Conservation (phyloP, 2,329 filamentous ascomycete species). For the Calonectria ilicicola region DNA sequence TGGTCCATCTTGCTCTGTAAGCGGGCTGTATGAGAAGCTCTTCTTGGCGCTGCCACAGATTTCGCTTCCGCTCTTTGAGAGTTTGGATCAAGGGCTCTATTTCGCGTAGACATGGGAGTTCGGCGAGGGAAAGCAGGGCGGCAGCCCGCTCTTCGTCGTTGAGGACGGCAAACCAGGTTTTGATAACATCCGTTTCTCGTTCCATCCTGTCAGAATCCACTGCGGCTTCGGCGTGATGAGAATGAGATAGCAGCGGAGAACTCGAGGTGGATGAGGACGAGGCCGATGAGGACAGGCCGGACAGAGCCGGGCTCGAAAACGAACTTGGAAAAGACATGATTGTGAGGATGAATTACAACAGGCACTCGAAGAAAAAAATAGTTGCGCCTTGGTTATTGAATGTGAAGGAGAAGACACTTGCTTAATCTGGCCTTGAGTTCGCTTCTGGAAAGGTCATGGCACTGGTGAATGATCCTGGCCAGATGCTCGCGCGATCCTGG, state of each 20-base stretch:
- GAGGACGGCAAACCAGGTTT: constrained; percentile 40
- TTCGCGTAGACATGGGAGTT: constrained; percentile 39
- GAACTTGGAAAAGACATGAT: neutral
- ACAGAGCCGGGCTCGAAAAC: neutral
- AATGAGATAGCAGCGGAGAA: constrained; percentile 36
- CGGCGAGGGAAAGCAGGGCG: constrained; percentile 39
- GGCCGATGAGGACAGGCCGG: constrained; percentile 35
- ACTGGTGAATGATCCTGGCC: constrained; percentile 24
- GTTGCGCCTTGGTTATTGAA: constrained; percentile 6
- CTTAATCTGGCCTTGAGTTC: constrained; percentile 13
- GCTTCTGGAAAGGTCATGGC: constrained; percentile 24
- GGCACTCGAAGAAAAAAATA: constrained; percentile 7
- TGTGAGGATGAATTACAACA: constrained; percentile 2
- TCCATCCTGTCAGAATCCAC: constrained; percentile 26
- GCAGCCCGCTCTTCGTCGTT: constrained; percentile 36
- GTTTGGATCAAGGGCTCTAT: constrained; percentile 42
- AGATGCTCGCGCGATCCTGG: constrained; percentile 26
- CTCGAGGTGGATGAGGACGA: constrained; percentile 37
- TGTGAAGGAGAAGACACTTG: neutral
- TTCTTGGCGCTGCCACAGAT: constrained; percentile 40
- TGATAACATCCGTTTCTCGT: constrained; percentile 40
- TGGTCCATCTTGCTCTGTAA: constrained; percentile 38
- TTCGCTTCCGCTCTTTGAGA: constrained; percentile 41
- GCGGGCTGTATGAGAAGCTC: constrained; percentile 39
- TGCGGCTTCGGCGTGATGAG: constrained; percentile 25